Base-by-base conservation (phyloP, 2,329 filamentous ascomycete genomes). In the Phyllosticta citriasiana region DNA sequence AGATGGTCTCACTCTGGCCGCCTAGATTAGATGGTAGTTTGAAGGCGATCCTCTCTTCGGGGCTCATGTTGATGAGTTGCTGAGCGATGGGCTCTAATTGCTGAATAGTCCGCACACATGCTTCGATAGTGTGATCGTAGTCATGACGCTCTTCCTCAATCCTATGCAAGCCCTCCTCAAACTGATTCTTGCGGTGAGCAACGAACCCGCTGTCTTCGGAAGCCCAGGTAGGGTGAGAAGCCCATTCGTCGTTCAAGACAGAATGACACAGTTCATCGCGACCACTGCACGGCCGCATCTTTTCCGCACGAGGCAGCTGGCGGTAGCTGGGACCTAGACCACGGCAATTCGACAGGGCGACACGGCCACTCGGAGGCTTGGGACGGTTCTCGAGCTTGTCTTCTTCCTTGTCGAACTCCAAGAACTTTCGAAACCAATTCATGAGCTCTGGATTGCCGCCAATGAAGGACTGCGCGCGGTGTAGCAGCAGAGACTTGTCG, bases 111-210 rank as follows among this genome's bases (percentile, higher is more conserved):
- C 96, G 92, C 63, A 88, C 84, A 70, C 94, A 96, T 8, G 91
- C 89, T 76, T 99, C 94, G 59, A 99, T 97, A 71, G 97, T 94
- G 76, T 95, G 96, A 73, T 99, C 94, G 69, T 99, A 99, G 71
- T 99, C 94, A 71, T 99, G 94, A 4, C 94, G 88, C 73, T 99
- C 94, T 74, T 99, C 94, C 74, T 99, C 94, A 63, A 99, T 97
- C 22, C 94, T 84, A 71, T 99, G 94, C 8, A 99, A 84, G 33
- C 89, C 89, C 74, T 99, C 94, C 73, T 99, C 94, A 65, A 88
- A 96, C 60, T 88, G 85, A 68, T 99, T 99, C 82, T 99, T 99
- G 64, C 93, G 86, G 76, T 99, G 94, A 12, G 94, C 94, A 63
- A 99, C 93, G 68, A 99, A 99, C 0, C 94, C 94, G 53, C 90